Evolutionary conservation across 2,329 filamentous ascomycete species (phyloP).

Genomic region (Didymella keratinophila): DNA sequence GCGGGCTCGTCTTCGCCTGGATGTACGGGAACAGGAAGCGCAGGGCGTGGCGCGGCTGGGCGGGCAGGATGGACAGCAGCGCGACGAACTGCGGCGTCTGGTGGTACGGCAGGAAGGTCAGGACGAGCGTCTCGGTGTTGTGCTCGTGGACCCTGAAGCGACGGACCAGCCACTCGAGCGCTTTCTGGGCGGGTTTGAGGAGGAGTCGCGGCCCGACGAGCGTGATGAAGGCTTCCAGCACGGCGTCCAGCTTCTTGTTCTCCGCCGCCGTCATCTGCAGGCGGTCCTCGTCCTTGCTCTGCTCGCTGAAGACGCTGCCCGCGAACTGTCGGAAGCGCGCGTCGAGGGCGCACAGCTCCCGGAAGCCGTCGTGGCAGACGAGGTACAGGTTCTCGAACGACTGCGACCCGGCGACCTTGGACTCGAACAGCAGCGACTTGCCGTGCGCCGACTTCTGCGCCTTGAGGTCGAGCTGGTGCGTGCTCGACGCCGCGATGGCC

Average conservation of each 20-base stretch:
- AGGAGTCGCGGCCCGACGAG: constrained; percentile 78
- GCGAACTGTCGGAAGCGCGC: constrained; percentile 77
- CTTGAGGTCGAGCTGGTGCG: constrained; percentile 89
- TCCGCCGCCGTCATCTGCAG: constrained; percentile 82
- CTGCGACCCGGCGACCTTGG: constrained; percentile 82
- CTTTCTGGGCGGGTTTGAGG: constrained; percentile 86
- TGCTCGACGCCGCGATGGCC: constrained; percentile 88
- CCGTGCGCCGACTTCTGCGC: constrained; percentile 91
- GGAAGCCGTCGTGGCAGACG: constrained; percentile 87
- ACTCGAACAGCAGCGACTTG: constrained; percentile 93
- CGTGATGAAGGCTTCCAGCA: constrained; percentile 82
- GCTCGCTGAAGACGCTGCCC: constrained; percentile 86
- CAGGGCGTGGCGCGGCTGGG: constrained; percentile 76
- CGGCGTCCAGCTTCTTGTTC: constrained; percentile 80
- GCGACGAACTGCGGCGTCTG: constrained; percentile 84
- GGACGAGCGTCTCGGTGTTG: constrained; percentile 78
- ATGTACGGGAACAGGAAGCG: constrained; percentile 89
- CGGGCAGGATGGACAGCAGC: constrained; percentile 84
- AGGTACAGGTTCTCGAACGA: constrained; percentile 89
- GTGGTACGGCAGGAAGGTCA: constrained; percentile 94
- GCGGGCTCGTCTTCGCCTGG: constrained; percentile 75
- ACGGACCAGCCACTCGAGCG: constrained; percentile 92
- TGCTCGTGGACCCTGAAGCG: constrained; percentile 94
- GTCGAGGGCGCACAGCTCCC: constrained; percentile 90
- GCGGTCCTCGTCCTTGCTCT: constrained; percentile 89